Evolutionary conservation across 257 asterid genomes (phyloP), one percentile per base, ranked within the genome.

Genomic region (Solanum appendiculatum): DNA sequence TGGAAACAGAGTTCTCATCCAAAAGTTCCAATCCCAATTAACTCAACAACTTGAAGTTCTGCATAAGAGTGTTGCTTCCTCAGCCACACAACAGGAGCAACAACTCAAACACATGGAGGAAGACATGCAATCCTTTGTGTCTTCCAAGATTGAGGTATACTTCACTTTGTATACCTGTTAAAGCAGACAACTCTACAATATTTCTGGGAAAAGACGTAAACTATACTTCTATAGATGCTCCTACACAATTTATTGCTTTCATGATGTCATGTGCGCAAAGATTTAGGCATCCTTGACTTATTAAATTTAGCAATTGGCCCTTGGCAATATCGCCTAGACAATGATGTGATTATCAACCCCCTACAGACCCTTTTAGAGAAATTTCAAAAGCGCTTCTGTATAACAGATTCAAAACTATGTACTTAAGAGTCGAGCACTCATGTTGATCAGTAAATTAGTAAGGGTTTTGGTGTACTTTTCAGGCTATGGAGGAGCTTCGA

Each of bases 401-500:
- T 9, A 36, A 20, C 84, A 25, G 39, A 7, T 25, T 46, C 66
- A 27, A 80, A 27, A 46, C 85, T 80, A 46, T 16, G 42, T 48
- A 33, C 83, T 82, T 70, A 37, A 64, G 34, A 63, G 64, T 34
- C 77, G 34, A 42, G 78, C 58, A 29, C 34, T 63, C 54, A 20
- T 82, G 83, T 72, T 86, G 56, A 27, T 77, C 78, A 56, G 86
- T 20, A 58, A 80, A 63, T 63, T 18, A n/a, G 70, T 63, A 63
- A 5, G 42, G 58, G 70, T 82, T 84, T 82, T 88, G 85, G 44
- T 36, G 48, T 48, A 81, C 27, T 37, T 88, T 90, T 88, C 72
- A 97, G 99, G 99, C 98, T 73, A 94, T 98, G 77, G 97, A 93
- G 89, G 98, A 91, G 94, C 99, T 97, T 78, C 94, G 95, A 88